These are phyloP conservation scores for Lecanoromycetidae sp. DNA, from an alignment of 2,329 filamentous ascomycete species.

Conservation along the genomic window DNA sequence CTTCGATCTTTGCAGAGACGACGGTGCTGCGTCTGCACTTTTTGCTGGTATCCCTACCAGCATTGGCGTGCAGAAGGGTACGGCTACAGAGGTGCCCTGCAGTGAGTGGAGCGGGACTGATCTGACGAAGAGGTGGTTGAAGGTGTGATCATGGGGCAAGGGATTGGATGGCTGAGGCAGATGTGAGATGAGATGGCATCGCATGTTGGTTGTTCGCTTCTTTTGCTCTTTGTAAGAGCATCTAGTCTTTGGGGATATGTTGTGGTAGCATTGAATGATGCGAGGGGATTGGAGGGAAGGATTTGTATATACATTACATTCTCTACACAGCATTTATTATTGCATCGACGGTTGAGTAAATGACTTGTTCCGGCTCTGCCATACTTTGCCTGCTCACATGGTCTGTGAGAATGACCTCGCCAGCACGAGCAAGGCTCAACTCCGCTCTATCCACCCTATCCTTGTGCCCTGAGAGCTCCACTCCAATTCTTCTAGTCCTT, in stretches of 20 bases:
- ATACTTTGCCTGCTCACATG: too few species aligned
- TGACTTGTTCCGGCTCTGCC: too few species aligned
- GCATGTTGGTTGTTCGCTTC: background rate
- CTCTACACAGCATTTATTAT: too few species aligned
- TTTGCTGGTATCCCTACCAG: conserved; percentile 26
- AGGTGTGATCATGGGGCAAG: background rate
- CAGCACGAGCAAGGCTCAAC: too few species aligned
- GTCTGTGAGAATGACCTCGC: too few species aligned
- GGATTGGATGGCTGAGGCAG: background rate
- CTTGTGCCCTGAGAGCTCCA: too few species aligned
- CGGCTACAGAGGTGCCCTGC: conserved; percentile 24
- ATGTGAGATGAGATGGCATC: background rate
- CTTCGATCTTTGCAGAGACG: conserved; percentile 32
- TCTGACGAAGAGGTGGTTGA: background rate
- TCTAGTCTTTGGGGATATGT: background rate
- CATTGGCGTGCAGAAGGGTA: conserved; percentile 25
- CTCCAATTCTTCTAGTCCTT: too few species aligned
- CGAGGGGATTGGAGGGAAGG: too few species aligned
- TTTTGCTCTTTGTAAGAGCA: background rate
- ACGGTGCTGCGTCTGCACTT: conserved; percentile 27
- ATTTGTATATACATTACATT: too few species aligned
- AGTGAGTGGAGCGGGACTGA: conserved; percentile 1
- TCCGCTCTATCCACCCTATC: too few species aligned
- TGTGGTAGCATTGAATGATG: too few species aligned
- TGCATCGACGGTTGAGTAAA: too few species aligned